phyloP scores from a whole-genome alignment of 768 basidiomycete genomes.

The Suillus americanus region DNA sequence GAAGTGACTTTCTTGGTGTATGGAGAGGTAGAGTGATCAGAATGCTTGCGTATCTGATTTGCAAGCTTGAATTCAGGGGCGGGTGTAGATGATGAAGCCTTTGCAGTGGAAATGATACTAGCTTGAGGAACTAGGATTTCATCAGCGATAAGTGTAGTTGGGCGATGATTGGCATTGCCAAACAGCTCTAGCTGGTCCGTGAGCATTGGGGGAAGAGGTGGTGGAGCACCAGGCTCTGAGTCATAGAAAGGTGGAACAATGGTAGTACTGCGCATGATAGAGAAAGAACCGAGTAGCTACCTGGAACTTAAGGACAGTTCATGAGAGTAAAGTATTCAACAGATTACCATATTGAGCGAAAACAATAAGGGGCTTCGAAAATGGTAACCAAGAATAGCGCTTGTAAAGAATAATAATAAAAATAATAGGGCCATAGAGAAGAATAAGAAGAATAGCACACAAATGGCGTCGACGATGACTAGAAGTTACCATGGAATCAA shows the following conservation, averaged over 20 bases:
- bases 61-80: not conserved
- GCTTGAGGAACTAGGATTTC: not conserved
- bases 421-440: too few species aligned
- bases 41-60: not conserved
- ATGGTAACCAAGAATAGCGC: too few species aligned
- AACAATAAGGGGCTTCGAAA: too few species aligned
- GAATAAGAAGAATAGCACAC: too few species aligned
- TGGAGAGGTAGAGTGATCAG: not conserved
- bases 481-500: not conserved
- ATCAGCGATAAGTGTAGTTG: not conserved
- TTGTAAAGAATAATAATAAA: too few species aligned
- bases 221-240: not conserved
- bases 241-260: constrained; percentile 7
- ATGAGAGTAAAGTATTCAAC: not conserved
- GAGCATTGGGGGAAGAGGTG: not conserved
- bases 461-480: too few species aligned
- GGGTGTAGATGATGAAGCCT: not conserved
- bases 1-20: not conserved
- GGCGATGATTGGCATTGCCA: not conserved
- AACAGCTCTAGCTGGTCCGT: constrained; percentile 6
- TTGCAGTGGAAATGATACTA: not conserved
- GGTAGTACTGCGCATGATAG: not conserved
- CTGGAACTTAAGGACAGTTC: not conserved
- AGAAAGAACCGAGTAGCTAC: not conserved
- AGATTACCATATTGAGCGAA: too few species aligned